Base-by-base conservation (phyloP, 257 asterid genomes). In the Cruciata laevipes region DNA sequence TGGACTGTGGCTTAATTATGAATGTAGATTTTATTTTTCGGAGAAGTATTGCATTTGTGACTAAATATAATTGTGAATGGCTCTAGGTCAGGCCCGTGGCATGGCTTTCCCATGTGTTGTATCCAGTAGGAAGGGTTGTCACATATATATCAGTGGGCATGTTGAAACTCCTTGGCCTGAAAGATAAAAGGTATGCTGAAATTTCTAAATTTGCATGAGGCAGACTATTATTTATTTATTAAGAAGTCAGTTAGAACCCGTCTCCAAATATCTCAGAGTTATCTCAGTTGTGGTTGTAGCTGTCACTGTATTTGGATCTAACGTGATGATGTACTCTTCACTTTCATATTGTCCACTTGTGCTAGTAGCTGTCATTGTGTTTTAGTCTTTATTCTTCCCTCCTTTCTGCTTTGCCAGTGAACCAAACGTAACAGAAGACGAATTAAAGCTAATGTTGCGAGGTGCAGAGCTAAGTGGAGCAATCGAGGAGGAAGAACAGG, bases 381-480 rank as follows among this genome's bases (percentile, higher is more conserved):
- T 47, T 52, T 60, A 60, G 55, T 42, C 18, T 47, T 37, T 12
- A 49, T 64, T 63, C 21, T 51, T 47, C 20, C 17, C 25, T 76
- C 25, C 70, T 25, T 73, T 59, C 56, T 76, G 69, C 56, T 78
- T 71, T 79, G 57, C 68, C 69, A 94, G 99, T 72, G 99, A 94
- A 68, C 99, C 98, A 37, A 87, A 87, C 79, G 99, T 94, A 66
- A 88, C 99, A 67, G 99, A 94, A 79, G 99, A 94, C 68, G 99
- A 94, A 85, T 86, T 94, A 69, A 94, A 90, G 72, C 76, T 94
- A 87, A 94, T 94, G 99, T 74, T 94, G 74, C 89, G 99, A 3
- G 99, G 97, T 77, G 99, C 99, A 69, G 99, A 94, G 84, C 73
- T 89, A 80, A 94, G 99, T 35, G 99, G 99, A 35, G 99, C 99